Evolutionary conservation across 108 stramenopile species (phyloP), one percentile per base, ranked within the genome.

Genomic region (Epithemia pelagica): DNA sequence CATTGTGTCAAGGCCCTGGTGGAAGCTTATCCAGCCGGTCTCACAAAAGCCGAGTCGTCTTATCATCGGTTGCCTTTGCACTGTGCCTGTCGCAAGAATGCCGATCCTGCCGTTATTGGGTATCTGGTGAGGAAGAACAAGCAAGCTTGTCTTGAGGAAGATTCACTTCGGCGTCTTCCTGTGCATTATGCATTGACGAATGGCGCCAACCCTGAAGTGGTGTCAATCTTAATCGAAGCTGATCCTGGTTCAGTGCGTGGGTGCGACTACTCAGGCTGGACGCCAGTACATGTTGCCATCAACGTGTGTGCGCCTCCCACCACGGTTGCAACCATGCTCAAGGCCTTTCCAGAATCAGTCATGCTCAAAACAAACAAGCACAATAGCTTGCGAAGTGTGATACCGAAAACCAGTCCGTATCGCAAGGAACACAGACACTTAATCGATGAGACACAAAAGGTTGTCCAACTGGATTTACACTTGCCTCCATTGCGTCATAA

Each of bases 61-160:
- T 89, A 84, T 61, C 59, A 86, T 19, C 73, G 88, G 46, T 54
- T 83, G 18, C 83, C 88, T 0, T 65, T 89, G 62, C 88, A 89
- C 54, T 81, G 85, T 64, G 88, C 88, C 10, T 89, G 85, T 72
- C 83, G 83, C 55, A 86, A 83, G 59, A 82, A 78, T 64, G 88
- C 88, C 21, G 63, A 71, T 19, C 58, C 63, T 20, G 75, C 78
- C 28, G 78, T 83, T 25, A 73, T 89, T 2, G 71, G 78, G 58
- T 46, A 74, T 5, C 63, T 89, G 52, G 32, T 89, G 1, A 21
- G 27, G 2, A 28, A 46, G 15, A 10, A 46, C 15, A 5, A 5
- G 5, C 10, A 5, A 5, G 37, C 37, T 23, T 60, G 59, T 60
- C 30, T 28, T 21, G 26, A 60, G 21, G 30, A 28, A 28, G 59